A percentile compares a stretch with the other conserved stretches of the same genome.
These are phyloP conservation scores for Penicillium bovifimosum DNA, from an alignment of 495 filamentous ascomycete species.

Conservation along the genomic window DNA sequence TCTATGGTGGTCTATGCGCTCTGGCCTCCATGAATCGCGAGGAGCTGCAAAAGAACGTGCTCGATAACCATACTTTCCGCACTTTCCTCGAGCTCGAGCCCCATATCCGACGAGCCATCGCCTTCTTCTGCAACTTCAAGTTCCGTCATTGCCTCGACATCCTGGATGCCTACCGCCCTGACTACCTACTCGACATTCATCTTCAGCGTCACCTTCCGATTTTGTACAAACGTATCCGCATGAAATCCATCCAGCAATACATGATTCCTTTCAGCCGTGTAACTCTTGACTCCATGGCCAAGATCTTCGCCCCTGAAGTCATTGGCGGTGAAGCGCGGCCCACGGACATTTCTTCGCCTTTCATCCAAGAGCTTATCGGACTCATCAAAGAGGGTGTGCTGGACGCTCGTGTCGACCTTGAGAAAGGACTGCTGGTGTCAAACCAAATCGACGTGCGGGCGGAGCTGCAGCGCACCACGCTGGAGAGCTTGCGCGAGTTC, in stretches of 20 bases:
- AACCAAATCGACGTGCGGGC: constrained; percentile 57
- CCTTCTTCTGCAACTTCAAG: constrained; percentile 79
- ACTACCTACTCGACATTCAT: constrained; percentile 87
- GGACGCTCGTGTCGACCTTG: constrained; percentile 78
- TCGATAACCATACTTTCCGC: constrained; percentile 76
- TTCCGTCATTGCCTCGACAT: constrained; percentile 79
- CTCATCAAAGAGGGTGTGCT: constrained; percentile 71
- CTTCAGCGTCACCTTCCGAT: constrained; percentile 67
- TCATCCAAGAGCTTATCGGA: constrained; percentile 67
- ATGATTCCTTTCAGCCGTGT: constrained; percentile 75
- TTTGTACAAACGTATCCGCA: constrained; percentile 68
- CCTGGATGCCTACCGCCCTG: constrained; percentile 70
- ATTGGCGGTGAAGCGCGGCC: constrained; percentile 32
- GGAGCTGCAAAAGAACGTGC: constrained; percentile 66
- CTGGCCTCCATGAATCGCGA: constrained; percentile 81
- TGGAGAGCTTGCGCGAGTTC: constrained; percentile 64
- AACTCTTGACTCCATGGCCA: constrained; percentile 61
- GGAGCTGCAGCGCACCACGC: constrained; percentile 59
- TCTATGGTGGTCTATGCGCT: constrained; percentile 87
- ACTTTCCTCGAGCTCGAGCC: constrained; percentile 89
- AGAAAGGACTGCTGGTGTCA: constrained; percentile 70
- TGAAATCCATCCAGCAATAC: constrained; percentile 90
- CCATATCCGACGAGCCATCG: constrained; percentile 85
- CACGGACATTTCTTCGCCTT: constrained; percentile 45
- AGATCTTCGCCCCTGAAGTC: constrained; percentile 51